Evolutionary conservation across 805 yeast species (phyloP).

Genomic region (Starmera quercuum): DNA sequence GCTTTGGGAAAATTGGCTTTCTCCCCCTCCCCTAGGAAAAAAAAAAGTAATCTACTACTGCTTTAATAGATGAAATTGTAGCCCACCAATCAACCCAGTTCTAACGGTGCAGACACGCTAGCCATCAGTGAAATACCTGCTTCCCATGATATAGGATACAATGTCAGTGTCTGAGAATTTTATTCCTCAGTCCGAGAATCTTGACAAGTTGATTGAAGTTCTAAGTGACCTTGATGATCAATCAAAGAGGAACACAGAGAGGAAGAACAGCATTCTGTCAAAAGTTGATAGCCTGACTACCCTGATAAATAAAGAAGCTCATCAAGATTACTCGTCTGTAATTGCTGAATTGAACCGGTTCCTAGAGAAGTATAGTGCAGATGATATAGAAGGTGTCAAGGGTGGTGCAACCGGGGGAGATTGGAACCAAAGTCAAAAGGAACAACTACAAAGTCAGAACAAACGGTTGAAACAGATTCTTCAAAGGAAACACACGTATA

Average conservation of each 20-base stretch:
- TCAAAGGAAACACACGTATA: not conserved
- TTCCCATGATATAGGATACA: too few species aligned
- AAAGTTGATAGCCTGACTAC: conserved; percentile 11
- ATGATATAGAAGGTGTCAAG: not conserved
- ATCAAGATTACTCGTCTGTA: not conserved
- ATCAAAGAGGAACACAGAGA: conserved; percentile 1
- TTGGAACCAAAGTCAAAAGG: not conserved
- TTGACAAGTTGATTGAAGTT: conserved; percentile 10
- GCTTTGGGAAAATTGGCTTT: too few species aligned
- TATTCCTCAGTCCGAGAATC: conserved; percentile 17
- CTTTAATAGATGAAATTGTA: too few species aligned
- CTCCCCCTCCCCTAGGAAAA: too few species aligned
- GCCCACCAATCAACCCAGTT: too few species aligned
- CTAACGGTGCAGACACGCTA: too few species aligned
- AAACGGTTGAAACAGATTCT: not conserved
- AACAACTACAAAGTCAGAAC: not conserved
- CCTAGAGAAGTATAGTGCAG: not conserved
- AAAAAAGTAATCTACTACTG: too few species aligned
- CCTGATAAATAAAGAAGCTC: not conserved
- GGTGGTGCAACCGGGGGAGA: not conserved
- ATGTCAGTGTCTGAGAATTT: conserved; percentile 11
- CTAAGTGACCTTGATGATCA: conserved; percentile 6
- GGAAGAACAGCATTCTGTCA: conserved; percentile 9
- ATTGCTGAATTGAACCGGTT: not conserved
- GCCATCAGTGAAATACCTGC: too few species aligned